phyloP scores from a whole-genome alignment of 495 filamentous ascomycete species.

The Articulospora tetracladia region DNA sequence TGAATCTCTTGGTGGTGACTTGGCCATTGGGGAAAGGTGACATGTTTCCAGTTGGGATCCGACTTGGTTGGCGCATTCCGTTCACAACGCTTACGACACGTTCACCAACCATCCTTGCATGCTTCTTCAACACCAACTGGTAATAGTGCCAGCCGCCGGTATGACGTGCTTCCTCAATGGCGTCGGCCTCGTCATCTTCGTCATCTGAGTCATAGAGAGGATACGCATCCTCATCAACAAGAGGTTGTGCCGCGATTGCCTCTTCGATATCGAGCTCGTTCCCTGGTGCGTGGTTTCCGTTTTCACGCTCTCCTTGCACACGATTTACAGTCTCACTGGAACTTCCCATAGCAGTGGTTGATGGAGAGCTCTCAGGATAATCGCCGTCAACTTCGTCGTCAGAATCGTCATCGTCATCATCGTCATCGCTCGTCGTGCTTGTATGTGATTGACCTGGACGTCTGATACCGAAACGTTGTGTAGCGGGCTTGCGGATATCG shows the following conservation, averaged over 20 bases:
- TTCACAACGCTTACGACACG: not conserved
- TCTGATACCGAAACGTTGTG: constrained; percentile 83
- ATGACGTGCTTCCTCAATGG: constrained; percentile 66
- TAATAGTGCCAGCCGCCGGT: constrained; percentile 71
- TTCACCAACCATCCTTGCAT: constrained; percentile 27
- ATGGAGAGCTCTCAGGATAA: not conserved
- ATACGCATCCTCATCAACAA: constrained; percentile 59
- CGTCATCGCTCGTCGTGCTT: constrained; percentile 70
- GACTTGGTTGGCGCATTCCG: constrained; percentile 45
- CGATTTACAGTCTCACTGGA: constrained; percentile 32
- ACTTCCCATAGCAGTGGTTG: constrained; percentile 1
- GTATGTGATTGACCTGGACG: constrained; percentile 69
- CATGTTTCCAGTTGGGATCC: constrained; percentile 29
- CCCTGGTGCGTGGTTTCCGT: constrained; percentile 39
- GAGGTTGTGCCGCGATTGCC: constrained; percentile 57
- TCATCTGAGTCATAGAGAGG: constrained; percentile 91
- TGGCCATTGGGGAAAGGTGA: constrained; percentile 28
- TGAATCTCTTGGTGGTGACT: constrained; percentile 65
- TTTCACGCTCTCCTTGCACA: constrained; percentile 44
- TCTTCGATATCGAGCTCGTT: constrained; percentile 73
- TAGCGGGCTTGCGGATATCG: constrained; percentile 91
- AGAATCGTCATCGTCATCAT: constrained; percentile 55
- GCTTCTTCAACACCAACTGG: constrained; percentile 47
- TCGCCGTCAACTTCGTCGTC: constrained; percentile 25
- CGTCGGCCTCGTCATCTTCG: constrained; percentile 63